These are phyloP conservation scores for Pseudogymnoascus sp. DNA, from an alignment of 2,329 filamentous ascomycete genomes.

Conservation along the genomic window DNA sequence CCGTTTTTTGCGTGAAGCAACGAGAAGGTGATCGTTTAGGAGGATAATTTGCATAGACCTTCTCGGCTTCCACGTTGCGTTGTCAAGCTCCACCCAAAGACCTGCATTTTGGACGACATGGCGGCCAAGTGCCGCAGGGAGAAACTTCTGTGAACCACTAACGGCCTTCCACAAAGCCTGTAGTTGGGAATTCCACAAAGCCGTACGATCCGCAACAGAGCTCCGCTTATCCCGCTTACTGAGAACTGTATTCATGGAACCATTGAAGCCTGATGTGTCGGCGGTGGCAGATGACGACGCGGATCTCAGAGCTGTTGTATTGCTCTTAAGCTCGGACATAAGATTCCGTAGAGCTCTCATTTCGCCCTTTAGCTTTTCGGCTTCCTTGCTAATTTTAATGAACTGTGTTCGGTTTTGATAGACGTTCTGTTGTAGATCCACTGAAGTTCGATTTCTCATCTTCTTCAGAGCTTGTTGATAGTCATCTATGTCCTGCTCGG, in stretches of 20 bases:
- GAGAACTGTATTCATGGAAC: constrained; percentile 44
- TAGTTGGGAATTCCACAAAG: constrained; percentile 61
- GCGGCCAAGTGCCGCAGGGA: constrained; percentile 81
- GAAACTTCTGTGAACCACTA: constrained; percentile 95
- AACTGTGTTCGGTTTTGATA: constrained; percentile 97
- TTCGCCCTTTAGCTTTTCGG: constrained; percentile 92
- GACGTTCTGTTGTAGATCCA: constrained; percentile 85
- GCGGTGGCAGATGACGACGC: constrained; percentile 46
- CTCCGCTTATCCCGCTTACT: constrained; percentile 76
- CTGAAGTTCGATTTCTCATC: constrained; percentile 26
- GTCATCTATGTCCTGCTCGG: constrained; percentile 27
- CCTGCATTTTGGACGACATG: constrained; percentile 91
- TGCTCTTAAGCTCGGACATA: constrained; percentile 84
- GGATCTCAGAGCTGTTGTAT: constrained; percentile 57
- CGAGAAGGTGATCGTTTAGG: constrained; percentile 85
- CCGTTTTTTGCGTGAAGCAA: constrained; percentile 89
- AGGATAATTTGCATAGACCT: constrained; percentile 85
- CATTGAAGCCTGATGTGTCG: constrained; percentile 39
- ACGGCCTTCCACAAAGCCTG: constrained; percentile 88
- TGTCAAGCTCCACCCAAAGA: constrained; percentile 92
- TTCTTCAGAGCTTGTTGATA: constrained; percentile 24
- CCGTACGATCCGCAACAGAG: constrained; percentile 66
- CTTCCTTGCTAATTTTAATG: constrained; percentile 98
- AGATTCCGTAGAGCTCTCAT: constrained; percentile 85
- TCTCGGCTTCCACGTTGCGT: constrained; percentile 90